Evolutionary conservation across 2,329 filamentous ascomycete genomes (phyloP).

Genomic region (Cucurbitaria berberidis): DNA sequence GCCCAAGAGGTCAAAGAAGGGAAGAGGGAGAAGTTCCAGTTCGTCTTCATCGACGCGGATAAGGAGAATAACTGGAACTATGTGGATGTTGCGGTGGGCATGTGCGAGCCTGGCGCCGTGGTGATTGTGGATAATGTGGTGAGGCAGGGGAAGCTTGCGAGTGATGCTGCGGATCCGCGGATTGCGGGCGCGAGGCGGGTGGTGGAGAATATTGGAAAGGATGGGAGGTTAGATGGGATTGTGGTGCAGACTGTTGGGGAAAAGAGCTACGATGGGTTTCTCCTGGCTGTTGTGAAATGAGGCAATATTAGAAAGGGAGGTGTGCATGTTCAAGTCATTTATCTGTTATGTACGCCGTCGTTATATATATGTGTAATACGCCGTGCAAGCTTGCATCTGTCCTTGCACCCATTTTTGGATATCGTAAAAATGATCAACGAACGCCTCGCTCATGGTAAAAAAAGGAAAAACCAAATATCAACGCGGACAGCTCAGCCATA

Average conservation of each 20-base stretch:
- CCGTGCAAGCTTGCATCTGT: background rate
- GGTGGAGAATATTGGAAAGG: conserved; percentile 52
- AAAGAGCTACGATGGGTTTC: conserved; percentile 57
- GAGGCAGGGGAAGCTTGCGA: conserved; percentile 47
- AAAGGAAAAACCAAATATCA: background rate
- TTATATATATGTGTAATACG: background rate
- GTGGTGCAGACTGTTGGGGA: conserved; percentile 56
- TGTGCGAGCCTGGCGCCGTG: conserved; percentile 50
- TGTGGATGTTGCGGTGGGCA: conserved; percentile 54
- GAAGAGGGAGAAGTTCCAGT: conserved; percentile 53
- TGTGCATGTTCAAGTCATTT: no score
- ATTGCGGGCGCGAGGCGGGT: conserved; percentile 46
- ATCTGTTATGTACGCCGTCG: no score
- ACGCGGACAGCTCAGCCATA: no score
- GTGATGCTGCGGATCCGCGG: conserved; percentile 30
- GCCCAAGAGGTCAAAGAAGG: conserved; percentile 49
- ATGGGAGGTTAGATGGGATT: conserved; percentile 51
- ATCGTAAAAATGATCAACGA: background rate
- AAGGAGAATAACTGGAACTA: conserved; percentile 59
- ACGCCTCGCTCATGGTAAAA: conserved; percentile 2
- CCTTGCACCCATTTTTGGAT: background rate
- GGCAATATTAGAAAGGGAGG: no score
- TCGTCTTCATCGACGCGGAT: conserved; percentile 62
- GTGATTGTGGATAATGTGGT: conserved; percentile 62
- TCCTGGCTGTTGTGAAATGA: conserved; percentile 50